A percentile compares a stretch with the other conserved stretches of the same genome.
Conservation (phyloP, 345 rosid genomes). For the Camelina sativa region DNA sequence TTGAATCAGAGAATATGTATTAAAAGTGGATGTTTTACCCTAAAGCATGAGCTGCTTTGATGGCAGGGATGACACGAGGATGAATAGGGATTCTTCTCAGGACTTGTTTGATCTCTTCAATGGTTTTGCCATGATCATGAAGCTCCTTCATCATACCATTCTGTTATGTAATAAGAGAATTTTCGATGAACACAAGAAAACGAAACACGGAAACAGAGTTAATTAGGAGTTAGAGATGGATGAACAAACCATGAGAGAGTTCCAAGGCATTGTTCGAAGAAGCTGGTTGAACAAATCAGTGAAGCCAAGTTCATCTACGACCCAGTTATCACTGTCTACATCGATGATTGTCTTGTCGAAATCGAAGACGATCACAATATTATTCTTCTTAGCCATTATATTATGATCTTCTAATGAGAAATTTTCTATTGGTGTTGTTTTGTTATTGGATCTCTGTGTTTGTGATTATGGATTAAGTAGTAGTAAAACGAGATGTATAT, state of each 20-base stretch:
- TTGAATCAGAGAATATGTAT: neutral
- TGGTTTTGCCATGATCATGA: conserved; percentile 59
- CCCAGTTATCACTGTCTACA: conserved; percentile 78
- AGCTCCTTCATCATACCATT: conserved; percentile 79
- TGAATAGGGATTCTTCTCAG: conserved; percentile 61
- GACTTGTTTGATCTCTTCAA: conserved; percentile 65
- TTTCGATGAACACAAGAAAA: neutral
- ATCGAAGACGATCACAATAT: conserved; percentile 60
- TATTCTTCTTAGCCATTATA: conserved; percentile 29
- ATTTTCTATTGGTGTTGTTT: neutral
- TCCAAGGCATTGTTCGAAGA: conserved; percentile 84
- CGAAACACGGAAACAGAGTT: neutral
- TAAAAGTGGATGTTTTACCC: conserved; percentile 65
- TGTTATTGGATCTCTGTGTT: neutral
- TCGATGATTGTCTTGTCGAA: conserved; percentile 84
- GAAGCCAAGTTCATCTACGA: conserved; percentile 67
- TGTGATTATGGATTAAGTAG: conserved; percentile 21
- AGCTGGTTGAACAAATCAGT: conserved; percentile 69
- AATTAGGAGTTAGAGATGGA: neutral
- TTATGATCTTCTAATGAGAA: neutral
- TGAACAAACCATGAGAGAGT: conserved; percentile 68
- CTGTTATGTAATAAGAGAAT: conserved; percentile 42
- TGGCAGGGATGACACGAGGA: conserved; percentile 68
- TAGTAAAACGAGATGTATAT: conserved; percentile 28
- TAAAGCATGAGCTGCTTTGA: conserved; percentile 74